These are phyloP conservation scores for Cordyceps cateniannulata DNA, from an alignment of 2,329 filamentous ascomycete species.

Conservation along the genomic window DNA sequence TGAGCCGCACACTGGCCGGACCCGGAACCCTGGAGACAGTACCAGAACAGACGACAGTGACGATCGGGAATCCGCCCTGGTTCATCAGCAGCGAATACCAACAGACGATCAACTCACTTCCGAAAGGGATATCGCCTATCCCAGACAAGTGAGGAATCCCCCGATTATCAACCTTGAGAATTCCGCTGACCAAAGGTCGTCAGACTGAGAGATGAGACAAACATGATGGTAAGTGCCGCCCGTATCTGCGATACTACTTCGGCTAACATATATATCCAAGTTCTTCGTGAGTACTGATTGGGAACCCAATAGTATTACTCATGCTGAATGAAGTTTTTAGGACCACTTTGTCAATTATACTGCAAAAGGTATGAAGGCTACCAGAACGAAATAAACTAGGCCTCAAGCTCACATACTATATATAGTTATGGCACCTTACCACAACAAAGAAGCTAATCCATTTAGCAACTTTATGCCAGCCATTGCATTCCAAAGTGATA, in stretches of 20 bases:
- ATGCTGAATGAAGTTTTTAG: slow-evolving; percentile 20
- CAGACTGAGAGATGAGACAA: slow-evolving; percentile 64
- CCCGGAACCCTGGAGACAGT: not conserved
- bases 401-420: slow-evolving; percentile 30
- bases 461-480: slow-evolving; percentile 43
- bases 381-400: not conserved
- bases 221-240: slow-evolving; percentile 49
- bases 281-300: slow-evolving; percentile 38
- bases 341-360: slow-evolving; percentile 73
- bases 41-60: not conserved
- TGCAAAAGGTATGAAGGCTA: slow-evolving; percentile 55
- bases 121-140: not conserved
- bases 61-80: not conserved
- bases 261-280: slow-evolving; percentile 25
- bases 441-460: slow-evolving; percentile 46
- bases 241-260: not conserved
- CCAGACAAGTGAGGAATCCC: slow-evolving; percentile 3
- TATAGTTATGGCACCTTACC: slow-evolving; percentile 41
- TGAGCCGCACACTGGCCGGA: not conserved
- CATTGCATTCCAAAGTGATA: slow-evolving; percentile 62
- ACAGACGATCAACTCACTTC: not conserved
- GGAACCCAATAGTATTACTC: not conserved
- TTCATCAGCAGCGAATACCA: not conserved
- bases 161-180: not conserved
- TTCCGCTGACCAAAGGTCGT: slow-evolving; percentile 28